A percentile compares a stretch with the other conserved stretches of the same genome.
Evolutionary conservation across 371 early-diverging fungal species (phyloP).

Genomic region (Furculomyces boomerangus): DNA sequence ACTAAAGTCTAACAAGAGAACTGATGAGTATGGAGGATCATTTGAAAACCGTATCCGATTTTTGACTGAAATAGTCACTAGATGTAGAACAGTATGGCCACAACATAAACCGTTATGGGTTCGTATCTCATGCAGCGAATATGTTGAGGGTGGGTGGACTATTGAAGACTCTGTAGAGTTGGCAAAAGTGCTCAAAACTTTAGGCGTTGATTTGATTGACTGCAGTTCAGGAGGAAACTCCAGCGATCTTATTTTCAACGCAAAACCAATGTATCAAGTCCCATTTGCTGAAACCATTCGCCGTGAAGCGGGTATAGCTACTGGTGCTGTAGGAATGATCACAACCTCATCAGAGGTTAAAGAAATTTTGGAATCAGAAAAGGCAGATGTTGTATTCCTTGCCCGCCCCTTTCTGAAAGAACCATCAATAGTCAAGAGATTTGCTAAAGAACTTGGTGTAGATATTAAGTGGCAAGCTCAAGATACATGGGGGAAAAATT

Average conservation of each 20-base stretch:
- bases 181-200: conserved; percentile 28
- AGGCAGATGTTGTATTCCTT: conserved; percentile 53
- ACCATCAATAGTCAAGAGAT: conserved; percentile 27
- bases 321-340: conserved; percentile 60
- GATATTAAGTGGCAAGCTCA: conserved; percentile 33
- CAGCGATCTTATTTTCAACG: conserved; percentile 28
- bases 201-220: conserved; percentile 58
- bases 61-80: conserved; percentile 34
- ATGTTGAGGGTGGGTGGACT: conserved; percentile 41
- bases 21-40: conserved; percentile 63
- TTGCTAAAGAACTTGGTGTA: conserved; percentile 36
- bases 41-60: conserved; percentile 60
- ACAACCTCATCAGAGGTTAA: conserved; percentile 43
- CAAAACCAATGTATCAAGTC: conserved; percentile 46
- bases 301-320: conserved; percentile 30
- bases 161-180: conserved; percentile 41
- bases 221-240: conserved; percentile 48
- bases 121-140: conserved; percentile 55
- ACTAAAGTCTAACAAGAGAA: conserved; percentile 58
- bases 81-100: conserved; percentile 53
- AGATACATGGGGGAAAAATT: too few relatives aligned
- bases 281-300: conserved; percentile 39
- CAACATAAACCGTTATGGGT: conserved; percentile 56
- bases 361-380: conserved; percentile 33
- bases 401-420: conserved; percentile 61